Conservation (phyloP, 2,329 filamentous ascomycete genomes). For the Aspergillus pseudonomiae region DNA sequence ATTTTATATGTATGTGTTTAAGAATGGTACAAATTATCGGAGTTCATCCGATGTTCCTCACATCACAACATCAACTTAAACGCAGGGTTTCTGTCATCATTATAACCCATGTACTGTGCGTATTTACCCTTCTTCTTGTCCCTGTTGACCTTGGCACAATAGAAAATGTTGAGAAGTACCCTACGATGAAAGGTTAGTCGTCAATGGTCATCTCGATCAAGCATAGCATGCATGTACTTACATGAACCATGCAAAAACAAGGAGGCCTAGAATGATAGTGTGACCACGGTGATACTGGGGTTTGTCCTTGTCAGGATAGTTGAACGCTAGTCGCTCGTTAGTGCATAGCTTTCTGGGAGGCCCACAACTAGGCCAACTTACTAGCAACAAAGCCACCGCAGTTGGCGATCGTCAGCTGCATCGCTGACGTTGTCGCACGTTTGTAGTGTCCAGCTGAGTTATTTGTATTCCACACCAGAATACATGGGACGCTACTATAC, state of each 20-base stretch:
- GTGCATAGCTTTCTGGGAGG: conserved; percentile 6
- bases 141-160: conserved; percentile 65
- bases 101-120: conserved; percentile 57
- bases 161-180: conserved; percentile 62
- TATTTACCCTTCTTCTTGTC: conserved; percentile 65
- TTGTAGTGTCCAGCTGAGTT: conserved; percentile 73
- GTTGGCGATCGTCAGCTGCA: conserved; percentile 70
- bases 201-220: neutral
- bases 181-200: conserved; percentile 36
- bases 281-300: conserved; percentile 65
- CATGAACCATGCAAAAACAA: conserved; percentile 67
- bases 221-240: conserved; percentile 48
- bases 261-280: conserved; percentile 61
- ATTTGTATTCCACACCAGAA: conserved; percentile 68
- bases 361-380: conserved; percentile 28
- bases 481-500: conserved; percentile 64
- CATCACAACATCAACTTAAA: conserved; percentile 63
- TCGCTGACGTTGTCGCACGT: conserved; percentile 65
- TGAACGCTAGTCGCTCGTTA: conserved; percentile 51
- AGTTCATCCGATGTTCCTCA: neutral
- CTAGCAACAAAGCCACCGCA: conserved; percentile 68
- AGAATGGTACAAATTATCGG: neutral
- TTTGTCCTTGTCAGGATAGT: conserved; percentile 60
- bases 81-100: conserved; percentile 65
- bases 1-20: no score